Evolutionary conservation across 1,284 basidiomycete genomes (phyloP).

Genomic region (Vanrija humicola): DNA sequence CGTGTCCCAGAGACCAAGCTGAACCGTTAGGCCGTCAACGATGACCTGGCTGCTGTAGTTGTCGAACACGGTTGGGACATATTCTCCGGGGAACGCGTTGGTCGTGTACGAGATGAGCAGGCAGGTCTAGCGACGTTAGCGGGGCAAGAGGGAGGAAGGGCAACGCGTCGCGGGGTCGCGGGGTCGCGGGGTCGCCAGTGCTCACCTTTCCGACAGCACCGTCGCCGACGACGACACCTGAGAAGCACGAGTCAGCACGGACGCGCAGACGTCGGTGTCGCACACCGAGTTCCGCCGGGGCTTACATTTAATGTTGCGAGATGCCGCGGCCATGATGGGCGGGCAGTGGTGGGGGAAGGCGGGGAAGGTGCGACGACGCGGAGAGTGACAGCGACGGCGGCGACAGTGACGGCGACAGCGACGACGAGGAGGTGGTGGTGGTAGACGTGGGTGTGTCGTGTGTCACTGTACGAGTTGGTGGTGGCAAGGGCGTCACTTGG

Average conservation of each 20-base stretch:
- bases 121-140: constrained; percentile 64
- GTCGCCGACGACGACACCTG: constrained; percentile 90
- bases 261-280: neutral
- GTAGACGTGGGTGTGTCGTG: too few relatives aligned
- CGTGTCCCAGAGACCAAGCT: constrained; percentile 97
- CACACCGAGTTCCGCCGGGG: neutral
- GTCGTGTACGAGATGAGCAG: constrained; percentile 96
- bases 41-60: constrained; percentile 65
- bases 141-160: neutral
- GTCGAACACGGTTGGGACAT: constrained; percentile 77
- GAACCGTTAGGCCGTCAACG: constrained; percentile 98
- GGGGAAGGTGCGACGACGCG: too few relatives aligned
- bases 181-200: constrained; percentile 10
- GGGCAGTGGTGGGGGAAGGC: too few relatives aligned
- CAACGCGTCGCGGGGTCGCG: neutral
- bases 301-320: constrained; percentile 34
- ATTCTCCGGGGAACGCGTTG: constrained; percentile 82
- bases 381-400: too few relatives aligned
- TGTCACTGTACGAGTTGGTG: too few relatives aligned
- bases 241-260: neutral
- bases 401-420: too few relatives aligned
- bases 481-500: too few relatives aligned
- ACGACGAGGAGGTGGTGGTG: too few relatives aligned
- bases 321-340: constrained; percentile 21
- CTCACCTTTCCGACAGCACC: constrained; percentile 97